Evolutionary conservation across 2,329 filamentous ascomycete species (phyloP).

Genomic region (Cercospora zeina): DNA sequence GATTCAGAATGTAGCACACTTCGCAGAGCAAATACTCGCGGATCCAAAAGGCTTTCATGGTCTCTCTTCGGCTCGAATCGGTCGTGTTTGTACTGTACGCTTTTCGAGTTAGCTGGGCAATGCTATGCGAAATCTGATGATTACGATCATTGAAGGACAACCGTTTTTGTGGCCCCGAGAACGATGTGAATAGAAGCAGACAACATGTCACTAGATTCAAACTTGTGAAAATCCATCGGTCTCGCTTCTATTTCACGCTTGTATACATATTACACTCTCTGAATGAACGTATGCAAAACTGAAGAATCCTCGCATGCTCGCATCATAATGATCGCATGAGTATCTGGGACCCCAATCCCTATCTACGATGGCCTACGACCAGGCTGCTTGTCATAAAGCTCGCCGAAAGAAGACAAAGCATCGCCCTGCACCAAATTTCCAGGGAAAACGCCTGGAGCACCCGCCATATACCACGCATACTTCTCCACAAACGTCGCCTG

Average conservation of each 20-base stretch:
- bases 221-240: background rate
- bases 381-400: slow-evolving; percentile 1
- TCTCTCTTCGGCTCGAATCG: background rate
- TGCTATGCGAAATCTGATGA: no score
- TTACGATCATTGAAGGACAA: no score
- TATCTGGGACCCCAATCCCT: background rate
- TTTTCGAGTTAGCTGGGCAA: no score
- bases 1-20: background rate
- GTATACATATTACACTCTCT: background rate
- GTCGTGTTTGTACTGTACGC: no score
- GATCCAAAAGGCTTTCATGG: background rate
- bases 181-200: background rate
- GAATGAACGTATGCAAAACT: background rate
- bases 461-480: slow-evolving; percentile 9
- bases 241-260: background rate
- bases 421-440: background rate
- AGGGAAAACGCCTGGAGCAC: slow-evolving; percentile 2
- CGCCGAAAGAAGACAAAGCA: background rate
- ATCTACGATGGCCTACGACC: background rate
- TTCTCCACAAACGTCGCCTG: slow-evolving; percentile 6
- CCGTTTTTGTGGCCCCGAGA: no score
- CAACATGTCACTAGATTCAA: background rate
- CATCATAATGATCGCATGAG: background rate
- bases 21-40: background rate
- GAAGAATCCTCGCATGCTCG: background rate